Conservation (phyloP, 352 stramenopile genomes). For the Globisporangium acanthophoron region DNA sequence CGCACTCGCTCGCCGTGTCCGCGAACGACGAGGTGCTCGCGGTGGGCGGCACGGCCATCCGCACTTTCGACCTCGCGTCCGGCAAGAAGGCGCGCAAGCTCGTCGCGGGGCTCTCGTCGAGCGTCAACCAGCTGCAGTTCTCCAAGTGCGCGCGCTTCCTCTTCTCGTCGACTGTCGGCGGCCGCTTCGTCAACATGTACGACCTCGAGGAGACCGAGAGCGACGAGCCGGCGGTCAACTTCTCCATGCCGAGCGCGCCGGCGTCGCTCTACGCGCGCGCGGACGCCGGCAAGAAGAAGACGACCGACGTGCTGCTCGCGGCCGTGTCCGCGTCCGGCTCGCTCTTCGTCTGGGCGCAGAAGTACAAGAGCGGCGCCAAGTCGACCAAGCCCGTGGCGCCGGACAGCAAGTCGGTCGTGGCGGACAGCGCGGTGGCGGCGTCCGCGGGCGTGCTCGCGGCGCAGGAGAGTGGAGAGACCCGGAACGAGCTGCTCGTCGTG, state of each 20-base stretch:
- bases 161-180: conserved; percentile 60
- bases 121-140: conserved; percentile 67
- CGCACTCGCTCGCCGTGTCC: conserved; percentile 60
- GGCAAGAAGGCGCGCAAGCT: conserved; percentile 79
- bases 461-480: conserved; percentile 22
- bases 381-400: conserved; percentile 65
- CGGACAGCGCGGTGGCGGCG: conserved; percentile 20
- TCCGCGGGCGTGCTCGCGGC: conserved; percentile 43
- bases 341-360: conserved; percentile 70
- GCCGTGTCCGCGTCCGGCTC: conserved; percentile 53
- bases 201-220: conserved; percentile 51
- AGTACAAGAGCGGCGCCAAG: conserved; percentile 47
- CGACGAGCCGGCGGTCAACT: conserved; percentile 68
- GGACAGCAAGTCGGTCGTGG: conserved; percentile 30
- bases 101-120: conserved; percentile 63
- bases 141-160: conserved; percentile 59
- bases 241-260: conserved; percentile 62
- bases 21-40: conserved; percentile 57
- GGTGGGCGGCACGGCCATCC: conserved; percentile 54
- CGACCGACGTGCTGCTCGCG: conserved; percentile 56
- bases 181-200: conserved; percentile 84
- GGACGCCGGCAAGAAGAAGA: conserved; percentile 55
- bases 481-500: conserved; percentile 48
- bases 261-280: conserved; percentile 39
- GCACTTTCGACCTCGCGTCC: conserved; percentile 69